These are phyloP conservation scores for Mortierella sp. DNA, from an alignment of 371 early-diverging fungal species.

Conservation along the genomic window DNA sequence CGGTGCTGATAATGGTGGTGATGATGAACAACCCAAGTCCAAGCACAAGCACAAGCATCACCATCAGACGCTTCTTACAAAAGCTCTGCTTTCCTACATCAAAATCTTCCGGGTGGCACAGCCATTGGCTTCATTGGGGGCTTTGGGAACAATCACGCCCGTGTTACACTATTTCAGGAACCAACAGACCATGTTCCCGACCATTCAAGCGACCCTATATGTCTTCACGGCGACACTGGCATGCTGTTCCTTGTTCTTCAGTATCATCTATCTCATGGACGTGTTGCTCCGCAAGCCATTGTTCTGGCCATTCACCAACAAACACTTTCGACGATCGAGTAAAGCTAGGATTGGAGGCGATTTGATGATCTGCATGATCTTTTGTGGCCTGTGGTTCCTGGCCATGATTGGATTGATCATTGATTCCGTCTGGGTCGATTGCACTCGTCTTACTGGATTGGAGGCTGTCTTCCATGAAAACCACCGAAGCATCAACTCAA, in stretches of 20 bases:
- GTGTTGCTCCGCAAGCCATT: constrained; percentile 47
- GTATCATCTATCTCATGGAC: constrained; percentile 39
- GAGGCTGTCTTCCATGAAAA: constrained; percentile 23
- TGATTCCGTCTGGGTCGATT: constrained; percentile 45
- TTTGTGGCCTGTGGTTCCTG: constrained; percentile 52
- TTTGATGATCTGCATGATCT: constrained; percentile 47
- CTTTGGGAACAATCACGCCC: constrained; percentile 44
- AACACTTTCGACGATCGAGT: constrained; percentile 39
- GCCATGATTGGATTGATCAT: constrained; percentile 39
- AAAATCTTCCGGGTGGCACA: constrained; percentile 45
- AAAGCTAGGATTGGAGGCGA: constrained; percentile 46
- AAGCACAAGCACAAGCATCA: constrained; percentile 1
- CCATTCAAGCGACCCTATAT: constrained; percentile 48
- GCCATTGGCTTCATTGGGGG: constrained; percentile 31
- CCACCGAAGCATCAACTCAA: constrained; percentile 1
- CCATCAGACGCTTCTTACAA: constrained; percentile 37
- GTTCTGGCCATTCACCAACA: constrained; percentile 51
- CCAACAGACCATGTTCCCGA: constrained; percentile 51
- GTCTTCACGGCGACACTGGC: constrained; percentile 44
- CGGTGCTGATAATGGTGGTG: not conserved
- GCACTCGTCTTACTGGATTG: constrained; percentile 23
- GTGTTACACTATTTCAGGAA: constrained; percentile 37
- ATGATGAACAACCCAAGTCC: constrained; percentile 2
- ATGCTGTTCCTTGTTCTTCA: constrained; percentile 43
- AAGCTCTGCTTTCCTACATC: constrained; percentile 37